Evolutionary conservation across 1,139 yeast genomes (phyloP).

Genomic region (Lodderomyces beijingensis): DNA sequence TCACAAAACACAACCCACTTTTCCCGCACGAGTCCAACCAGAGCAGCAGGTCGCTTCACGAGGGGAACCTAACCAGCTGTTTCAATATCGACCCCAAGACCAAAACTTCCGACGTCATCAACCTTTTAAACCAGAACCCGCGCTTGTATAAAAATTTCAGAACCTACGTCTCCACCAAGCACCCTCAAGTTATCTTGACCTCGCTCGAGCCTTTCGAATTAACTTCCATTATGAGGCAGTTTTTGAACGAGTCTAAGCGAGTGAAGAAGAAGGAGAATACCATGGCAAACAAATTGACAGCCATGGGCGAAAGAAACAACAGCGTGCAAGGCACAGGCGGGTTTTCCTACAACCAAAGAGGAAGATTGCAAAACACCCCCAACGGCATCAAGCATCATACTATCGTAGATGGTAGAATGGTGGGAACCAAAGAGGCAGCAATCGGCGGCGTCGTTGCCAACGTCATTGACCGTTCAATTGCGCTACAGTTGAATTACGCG

Average conservation of each 20-base stretch:
- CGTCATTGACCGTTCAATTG: conserved; percentile 34
- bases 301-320: not conserved
- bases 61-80: conserved; percentile 26
- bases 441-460: conserved; percentile 70
- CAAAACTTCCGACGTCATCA: conserved; percentile 23
- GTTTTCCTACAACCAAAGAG: conserved; percentile 64
- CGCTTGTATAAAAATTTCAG: conserved; percentile 29
- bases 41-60: conserved; percentile 16
- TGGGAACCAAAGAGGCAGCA: conserved; percentile 54
- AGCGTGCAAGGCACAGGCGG: conserved; percentile 67
- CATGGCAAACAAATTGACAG: conserved; percentile 15
- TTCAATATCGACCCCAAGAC: conserved; percentile 31
- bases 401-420: conserved; percentile 68
- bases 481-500: conserved; percentile 39
- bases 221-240: conserved; percentile 24
- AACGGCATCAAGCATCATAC: conserved; percentile 61
- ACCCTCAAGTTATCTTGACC: conserved; percentile 30
- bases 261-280: conserved; percentile 18
- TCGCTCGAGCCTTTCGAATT: conserved; percentile 10
- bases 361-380: conserved; percentile 70
- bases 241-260: conserved; percentile 19
- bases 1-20: conserved; percentile 29
- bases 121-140: conserved; percentile 30
- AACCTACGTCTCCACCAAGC: conserved; percentile 29
- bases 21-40: conserved; percentile 25